These are phyloP conservation scores for Coemansia sp. DNA, from an alignment of 192 early-diverging fungal genomes.

Conservation along the genomic window DNA sequence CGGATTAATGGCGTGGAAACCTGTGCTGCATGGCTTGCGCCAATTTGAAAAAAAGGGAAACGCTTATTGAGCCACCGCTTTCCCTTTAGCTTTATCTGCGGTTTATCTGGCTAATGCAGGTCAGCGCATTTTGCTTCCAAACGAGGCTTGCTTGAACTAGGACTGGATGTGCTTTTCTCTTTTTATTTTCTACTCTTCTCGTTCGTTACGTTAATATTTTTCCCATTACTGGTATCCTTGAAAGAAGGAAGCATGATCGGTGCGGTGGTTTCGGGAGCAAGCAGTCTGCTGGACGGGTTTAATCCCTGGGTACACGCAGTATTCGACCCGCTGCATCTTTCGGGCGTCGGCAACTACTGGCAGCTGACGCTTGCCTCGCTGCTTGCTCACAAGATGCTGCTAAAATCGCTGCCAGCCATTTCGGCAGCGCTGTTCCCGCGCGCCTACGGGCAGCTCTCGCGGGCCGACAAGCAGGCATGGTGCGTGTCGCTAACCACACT, in stretches of 20 bases:
- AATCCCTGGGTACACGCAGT: constrained; percentile 14
- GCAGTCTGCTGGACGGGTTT: not conserved
- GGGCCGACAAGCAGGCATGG: constrained; percentile 21
- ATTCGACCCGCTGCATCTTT: constrained; percentile 32
- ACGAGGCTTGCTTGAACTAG: too few relatives aligned
- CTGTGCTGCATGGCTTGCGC: too few relatives aligned
- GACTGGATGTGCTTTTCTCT: not conserved
- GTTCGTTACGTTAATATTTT: too few relatives aligned
- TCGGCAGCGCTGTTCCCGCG: constrained; percentile 13
- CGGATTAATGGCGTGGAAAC: too few relatives aligned
- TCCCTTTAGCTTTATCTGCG: too few relatives aligned
- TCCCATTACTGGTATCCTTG: not conserved
- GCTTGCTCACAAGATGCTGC: not conserved
- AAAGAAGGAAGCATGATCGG: not conserved
- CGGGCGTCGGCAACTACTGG: not conserved
- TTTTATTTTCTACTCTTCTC: not conserved
- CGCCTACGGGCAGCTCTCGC: constrained; percentile 12
- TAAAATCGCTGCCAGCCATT: not conserved
- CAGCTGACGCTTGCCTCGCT: not conserved
- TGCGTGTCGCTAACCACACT: constrained; percentile 1
- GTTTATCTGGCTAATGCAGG: too few relatives aligned
- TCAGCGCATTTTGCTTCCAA: too few relatives aligned
- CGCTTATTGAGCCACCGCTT: too few relatives aligned
- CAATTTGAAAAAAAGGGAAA: too few relatives aligned
- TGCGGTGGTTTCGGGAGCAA: not conserved